Conservation (phyloP, 768 basidiomycete genomes). For the Suillus discolor region DNA sequence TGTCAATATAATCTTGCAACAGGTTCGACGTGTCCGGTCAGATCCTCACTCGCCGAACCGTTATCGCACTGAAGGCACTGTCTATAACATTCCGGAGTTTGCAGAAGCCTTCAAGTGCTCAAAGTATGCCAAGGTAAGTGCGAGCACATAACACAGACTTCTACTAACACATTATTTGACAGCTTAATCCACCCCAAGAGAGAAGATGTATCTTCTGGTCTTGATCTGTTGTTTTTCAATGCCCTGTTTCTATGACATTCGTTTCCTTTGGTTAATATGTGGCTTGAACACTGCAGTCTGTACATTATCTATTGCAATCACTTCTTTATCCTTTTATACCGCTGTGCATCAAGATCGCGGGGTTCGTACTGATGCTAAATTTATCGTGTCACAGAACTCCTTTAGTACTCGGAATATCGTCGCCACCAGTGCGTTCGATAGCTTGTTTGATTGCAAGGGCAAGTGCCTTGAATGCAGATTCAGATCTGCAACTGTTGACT, state of each 20-base stretch:
- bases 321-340: slow-evolving; percentile 1
- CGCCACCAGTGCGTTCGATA: slow-evolving; percentile 85
- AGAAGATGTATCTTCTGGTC: slow-evolving; percentile 84
- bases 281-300: slow-evolving; percentile 5
- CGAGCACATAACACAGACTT: not conserved
- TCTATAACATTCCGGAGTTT: slow-evolving; percentile 87
- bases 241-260: not conserved
- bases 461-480: slow-evolving; percentile 97
- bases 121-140: slow-evolving; percentile 66
- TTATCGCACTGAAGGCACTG: slow-evolving; percentile 84
- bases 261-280: slow-evolving; percentile 15
- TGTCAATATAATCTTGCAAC: not conserved
- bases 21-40: slow-evolving; percentile 79
- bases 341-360: not conserved
- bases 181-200: slow-evolving; percentile 85
- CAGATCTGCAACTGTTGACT: slow-evolving; percentile 59
- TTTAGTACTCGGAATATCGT: slow-evolving; percentile 95
- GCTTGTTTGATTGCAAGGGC: slow-evolving; percentile 95
- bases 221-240: slow-evolving; percentile 21
- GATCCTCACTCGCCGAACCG: slow-evolving; percentile 87
- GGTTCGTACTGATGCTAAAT: not conserved
- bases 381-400: slow-evolving; percentile 67
- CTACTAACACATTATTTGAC: slow-evolving; percentile 11
- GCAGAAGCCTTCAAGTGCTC: slow-evolving; percentile 86
- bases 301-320: slow-evolving; percentile 10